Evolutionary conservation across 2,329 filamentous ascomycete genomes (phyloP), one percentile per base, ranked within the genome.

Genomic region (Phyllosticta paracitricarpa): DNA sequence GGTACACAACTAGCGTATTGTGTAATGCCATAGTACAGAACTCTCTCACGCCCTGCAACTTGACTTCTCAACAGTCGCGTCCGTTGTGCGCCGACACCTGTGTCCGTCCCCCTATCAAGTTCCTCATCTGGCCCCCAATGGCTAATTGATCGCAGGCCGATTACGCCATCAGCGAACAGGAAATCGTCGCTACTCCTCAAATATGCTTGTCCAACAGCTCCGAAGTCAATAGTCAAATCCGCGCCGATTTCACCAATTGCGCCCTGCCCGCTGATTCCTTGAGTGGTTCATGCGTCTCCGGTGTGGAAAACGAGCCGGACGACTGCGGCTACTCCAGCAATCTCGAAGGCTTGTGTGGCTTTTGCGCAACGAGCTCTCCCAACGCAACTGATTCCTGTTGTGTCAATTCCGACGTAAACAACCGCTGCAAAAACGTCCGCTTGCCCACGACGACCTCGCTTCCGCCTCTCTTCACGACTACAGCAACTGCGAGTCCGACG

Each of bases 321-420:
- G 90, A 97, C 71, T 99, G 94, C 74, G 94, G 94, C 55, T 99
- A 88, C 72, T 83, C 82, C 51, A 82, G 84, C 65, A 88, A 88
- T 68, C 72, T 86, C 7, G 76, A 81, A 60, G 91, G 92, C 2
- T 80, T 99, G 40, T 99, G 94, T 77, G 85, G 87, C 4, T 97
- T 94, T 74, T 99, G 94, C 74, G 82, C 84, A 52, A 81, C 85
- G 6, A 93, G 89, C 68, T 91, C 92, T 28, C 84, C 87, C 64
- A 97, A 97, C 75, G 88, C 91, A 9, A 97, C 93, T 57, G 93
- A 97, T 73, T 95, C 92, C 3, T 99, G 94, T 78, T 99, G 94
- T 74, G 87, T 91, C 69, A 91, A 85, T 68, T 86, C 92, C 4
- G 81, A 91, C 64, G 86, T 88, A n/a, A 83, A 89, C 62, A 77